Base-by-base conservation (phyloP, 75 land plant genomes). In the Selaginella moellendorffii region DNA sequence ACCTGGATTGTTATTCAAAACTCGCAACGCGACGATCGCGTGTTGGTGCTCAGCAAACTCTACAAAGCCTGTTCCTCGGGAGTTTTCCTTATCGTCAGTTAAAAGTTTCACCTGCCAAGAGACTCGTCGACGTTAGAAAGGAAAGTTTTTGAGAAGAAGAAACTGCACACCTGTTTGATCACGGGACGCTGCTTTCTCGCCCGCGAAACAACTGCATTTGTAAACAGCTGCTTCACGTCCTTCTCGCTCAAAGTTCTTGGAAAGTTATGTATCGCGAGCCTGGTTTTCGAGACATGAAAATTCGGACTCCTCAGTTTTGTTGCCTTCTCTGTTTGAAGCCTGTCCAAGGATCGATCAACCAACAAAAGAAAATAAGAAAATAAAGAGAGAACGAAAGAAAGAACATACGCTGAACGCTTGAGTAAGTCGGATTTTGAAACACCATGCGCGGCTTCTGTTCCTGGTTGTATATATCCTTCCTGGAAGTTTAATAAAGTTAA, bases 1-100 rank as follows among this genome's bases (percentile, higher is more conserved):
- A 90, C 99, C 88, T n/a, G 99, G 99, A 69, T 90, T 84, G 65
- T 95, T 95, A 69, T 95, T 95, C 20, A 95, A 86, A 59, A 90
- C 91, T 59, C 99, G 76, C 26, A 95, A 68, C 26, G 97, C 97
- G 25, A 90, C 99, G 69, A 95, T 76, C 30, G 99, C 91, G 79
- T 95, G 99, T 61, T 90, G 76, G 70, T 95, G 99, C 65, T 86
- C 88, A 19, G 78, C 72, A 65, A 90, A 95, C 69, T 95, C 99
- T 24, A 95, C 79, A 74, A 95, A 95, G 29, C 87, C 99, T 25
- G 84, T 80, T 24, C 97, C 99, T 23, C 90, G 87, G 18, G 96
- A 76, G 52, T 74, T 70, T 0, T 63, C 75, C 42, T 71, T 75
- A 28, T 63, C 54, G 74, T 86, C 84, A 64, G 77, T 78, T 74